These are phyloP conservation scores for Exserohilum turcica DNA, from an alignment of 2,329 filamentous ascomycete species.

Conservation along the genomic window DNA sequence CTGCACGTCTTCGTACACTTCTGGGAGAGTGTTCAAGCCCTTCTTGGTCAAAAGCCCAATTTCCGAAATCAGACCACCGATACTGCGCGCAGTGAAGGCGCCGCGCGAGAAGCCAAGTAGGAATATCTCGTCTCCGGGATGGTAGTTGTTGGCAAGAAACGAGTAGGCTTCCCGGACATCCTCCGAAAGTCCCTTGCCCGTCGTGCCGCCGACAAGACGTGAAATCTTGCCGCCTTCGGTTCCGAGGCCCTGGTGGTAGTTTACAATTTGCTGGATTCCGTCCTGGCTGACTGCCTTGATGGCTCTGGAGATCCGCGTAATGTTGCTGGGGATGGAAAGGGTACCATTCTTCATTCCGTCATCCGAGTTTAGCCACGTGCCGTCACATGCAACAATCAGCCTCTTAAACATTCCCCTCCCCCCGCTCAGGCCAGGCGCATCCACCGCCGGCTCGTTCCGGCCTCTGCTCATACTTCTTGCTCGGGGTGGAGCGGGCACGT, in stretches of 20 bases:
- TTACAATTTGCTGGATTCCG: constrained; percentile 57
- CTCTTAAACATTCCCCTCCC: constrained; percentile 49
- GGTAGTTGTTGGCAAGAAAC: constrained; percentile 60
- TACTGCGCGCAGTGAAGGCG: constrained; percentile 52
- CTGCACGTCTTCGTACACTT: constrained; percentile 55
- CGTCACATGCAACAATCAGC: constrained; percentile 49
- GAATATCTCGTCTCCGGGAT: constrained; percentile 57
- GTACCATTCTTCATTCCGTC: constrained; percentile 52
- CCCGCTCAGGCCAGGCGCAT: constrained; percentile 42
- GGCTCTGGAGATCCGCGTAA: constrained; percentile 56
- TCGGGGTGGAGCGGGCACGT: constrained; percentile 29
- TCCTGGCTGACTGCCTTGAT: constrained; percentile 55
- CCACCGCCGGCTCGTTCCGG: constrained; percentile 28
- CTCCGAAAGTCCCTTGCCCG: constrained; percentile 54
- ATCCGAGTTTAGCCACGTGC: constrained; percentile 58
- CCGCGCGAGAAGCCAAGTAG: constrained; percentile 55
- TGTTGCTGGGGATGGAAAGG: constrained; percentile 55
- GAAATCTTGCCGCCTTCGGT: constrained; percentile 51
- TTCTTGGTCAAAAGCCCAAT: constrained; percentile 57
- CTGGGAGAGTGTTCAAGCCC: constrained; percentile 52
- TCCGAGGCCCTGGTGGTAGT: constrained; percentile 58
- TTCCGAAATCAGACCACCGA: constrained; percentile 52
- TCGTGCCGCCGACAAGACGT: constrained; percentile 49
- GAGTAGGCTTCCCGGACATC: constrained; percentile 57
- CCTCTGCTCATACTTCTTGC: constrained; percentile 35